These are phyloP conservation scores for Durusdinium trenchii DNA, from an alignment of 73 alveolate genomes.

Conservation along the genomic window DNA sequence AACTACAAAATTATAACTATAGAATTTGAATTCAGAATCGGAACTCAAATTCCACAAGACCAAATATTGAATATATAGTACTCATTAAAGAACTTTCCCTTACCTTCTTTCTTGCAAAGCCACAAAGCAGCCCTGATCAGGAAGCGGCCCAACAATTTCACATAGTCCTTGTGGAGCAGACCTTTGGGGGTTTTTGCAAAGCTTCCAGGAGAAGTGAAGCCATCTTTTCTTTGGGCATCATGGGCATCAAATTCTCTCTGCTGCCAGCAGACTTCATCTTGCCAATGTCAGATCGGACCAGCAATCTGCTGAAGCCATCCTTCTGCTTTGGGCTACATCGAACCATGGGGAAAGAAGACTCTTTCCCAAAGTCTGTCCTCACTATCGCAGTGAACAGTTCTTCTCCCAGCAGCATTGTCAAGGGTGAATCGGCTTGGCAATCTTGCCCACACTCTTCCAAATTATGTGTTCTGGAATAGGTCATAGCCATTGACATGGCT, in stretches of 20 bases:
- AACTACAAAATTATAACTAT: too few species aligned
- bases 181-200: not conserved
- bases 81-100: too few species aligned
- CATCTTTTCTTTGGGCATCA: constrained; percentile 11
- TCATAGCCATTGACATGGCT: not conserved
- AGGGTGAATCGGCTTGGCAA: not conserved
- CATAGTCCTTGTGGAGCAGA: not conserved
- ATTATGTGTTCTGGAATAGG: not conserved
- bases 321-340: not conserved
- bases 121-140: not conserved
- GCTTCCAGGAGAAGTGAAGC: not conserved
- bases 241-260: not conserved
- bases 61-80: too few species aligned
- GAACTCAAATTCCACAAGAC: too few species aligned
- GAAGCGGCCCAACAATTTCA: not conserved
- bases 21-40: too few species aligned
- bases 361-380: not conserved
- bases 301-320: constrained; percentile 10
- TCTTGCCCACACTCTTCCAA: not conserved
- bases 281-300: not conserved
- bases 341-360: not conserved
- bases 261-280: not conserved
- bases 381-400: not conserved
- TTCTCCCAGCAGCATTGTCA: constrained; percentile 16
- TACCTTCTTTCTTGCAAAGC: not conserved